Percentiles rank a stretch among this genome's conserved stretches.
Conservation (phyloP, 768 basidiomycete species). For the Neoboletus brunneissimus region DNA sequence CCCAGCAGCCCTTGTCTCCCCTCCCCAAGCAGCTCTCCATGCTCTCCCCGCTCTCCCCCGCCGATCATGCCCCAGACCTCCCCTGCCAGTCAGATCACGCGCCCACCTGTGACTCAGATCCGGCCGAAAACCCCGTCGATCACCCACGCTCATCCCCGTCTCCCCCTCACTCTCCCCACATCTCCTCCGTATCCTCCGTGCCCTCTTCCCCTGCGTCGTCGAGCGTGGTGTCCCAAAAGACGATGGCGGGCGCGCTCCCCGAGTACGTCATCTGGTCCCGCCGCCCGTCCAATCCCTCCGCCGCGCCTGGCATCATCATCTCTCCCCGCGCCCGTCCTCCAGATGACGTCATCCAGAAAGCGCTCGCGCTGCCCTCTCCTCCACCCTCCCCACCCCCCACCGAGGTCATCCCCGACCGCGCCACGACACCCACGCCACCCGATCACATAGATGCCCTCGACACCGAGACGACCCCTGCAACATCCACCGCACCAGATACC, state of each 20-base stretch:
- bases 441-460: conserved; percentile 36
- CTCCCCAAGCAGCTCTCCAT: conserved; percentile 64
- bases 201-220: conserved; percentile 7
- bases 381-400: conserved; percentile 38
- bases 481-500: conserved; percentile 49
- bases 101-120: conserved; percentile 5
- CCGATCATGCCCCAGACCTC: neutral
- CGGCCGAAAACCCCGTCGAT: neutral
- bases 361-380: conserved; percentile 53
- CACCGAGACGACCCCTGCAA: conserved; percentile 49
- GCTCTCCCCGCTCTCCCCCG: conserved; percentile 31
- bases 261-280: conserved; percentile 71
- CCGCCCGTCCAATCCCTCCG: conserved; percentile 60
- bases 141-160: conserved; percentile 15
- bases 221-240: neutral
- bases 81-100: neutral
- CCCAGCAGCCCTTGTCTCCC: conserved; percentile 50
- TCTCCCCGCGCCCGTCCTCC: conserved; percentile 65
- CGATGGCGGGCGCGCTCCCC: conserved; percentile 1
- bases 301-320: conserved; percentile 70
- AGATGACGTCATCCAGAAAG: conserved; percentile 50
- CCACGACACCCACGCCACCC: neutral
- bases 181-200: neutral
- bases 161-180: conserved; percentile 9
- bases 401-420: conserved; percentile 9